phyloP scores from a whole-genome alignment of 2,329 filamentous ascomycete genomes.

The Zarea fungicola region DNA sequence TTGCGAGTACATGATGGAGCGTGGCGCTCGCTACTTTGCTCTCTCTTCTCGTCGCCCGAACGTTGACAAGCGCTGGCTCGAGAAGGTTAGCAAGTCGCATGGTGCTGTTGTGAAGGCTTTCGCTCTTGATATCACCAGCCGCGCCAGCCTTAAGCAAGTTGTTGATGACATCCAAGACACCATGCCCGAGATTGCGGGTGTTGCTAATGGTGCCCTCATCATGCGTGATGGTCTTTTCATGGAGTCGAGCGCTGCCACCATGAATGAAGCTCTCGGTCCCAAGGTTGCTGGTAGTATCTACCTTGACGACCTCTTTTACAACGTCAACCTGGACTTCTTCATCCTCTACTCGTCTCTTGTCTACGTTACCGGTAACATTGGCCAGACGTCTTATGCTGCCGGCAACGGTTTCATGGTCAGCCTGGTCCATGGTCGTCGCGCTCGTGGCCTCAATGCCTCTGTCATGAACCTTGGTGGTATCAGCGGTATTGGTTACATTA shows the following conservation, averaged over 20 bases:
- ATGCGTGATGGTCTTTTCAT: constrained; percentile 28
- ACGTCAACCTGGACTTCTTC: constrained; percentile 34
- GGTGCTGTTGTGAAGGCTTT: constrained; percentile 11
- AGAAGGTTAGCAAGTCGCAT: constrained; percentile 3
- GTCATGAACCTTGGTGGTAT: constrained; percentile 24
- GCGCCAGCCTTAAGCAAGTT: constrained; percentile 4
- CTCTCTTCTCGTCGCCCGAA: constrained; percentile 12
- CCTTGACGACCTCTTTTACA: constrained; percentile 27
- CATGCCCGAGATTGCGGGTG: constrained; percentile 32
- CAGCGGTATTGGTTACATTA: constrained; percentile 16
- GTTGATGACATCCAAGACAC: constrained; percentile 20
- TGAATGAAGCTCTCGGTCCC: constrained; percentile 25
- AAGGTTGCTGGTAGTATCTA: constrained; percentile 33
- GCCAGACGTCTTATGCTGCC: constrained; percentile 34
- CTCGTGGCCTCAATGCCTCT: constrained; percentile 21
- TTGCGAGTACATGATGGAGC: constrained; percentile 13
- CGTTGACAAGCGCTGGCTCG: constrained; percentile 11
- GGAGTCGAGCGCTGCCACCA: constrained; percentile 25
- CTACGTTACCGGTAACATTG: constrained; percentile 29
- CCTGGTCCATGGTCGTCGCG: constrained; percentile 22
- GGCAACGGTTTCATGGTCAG: constrained; percentile 33
- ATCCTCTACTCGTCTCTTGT: constrained; percentile 35
- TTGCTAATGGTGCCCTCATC: constrained; percentile 34
- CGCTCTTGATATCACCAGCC: constrained; percentile 12
- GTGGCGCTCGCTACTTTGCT: constrained; percentile 11